Percentiles rank a stretch among this genome's conserved stretches.
Conservation (phyloP, 1,139 yeast species). For the Trichomonascaceae sp. region DNA sequence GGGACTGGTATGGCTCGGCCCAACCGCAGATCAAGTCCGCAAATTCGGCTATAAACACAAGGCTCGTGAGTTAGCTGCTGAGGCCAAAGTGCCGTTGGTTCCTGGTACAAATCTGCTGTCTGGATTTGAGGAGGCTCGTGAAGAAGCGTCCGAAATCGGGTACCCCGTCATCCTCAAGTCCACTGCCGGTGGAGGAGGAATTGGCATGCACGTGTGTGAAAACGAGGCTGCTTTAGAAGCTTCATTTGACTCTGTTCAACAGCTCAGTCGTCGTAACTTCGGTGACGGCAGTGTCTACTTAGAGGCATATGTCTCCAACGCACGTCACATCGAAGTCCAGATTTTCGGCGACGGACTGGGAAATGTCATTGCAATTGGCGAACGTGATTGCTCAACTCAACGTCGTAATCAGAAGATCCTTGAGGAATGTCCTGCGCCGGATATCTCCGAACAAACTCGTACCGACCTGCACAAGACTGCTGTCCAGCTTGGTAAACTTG, state of each 20-base stretch:
- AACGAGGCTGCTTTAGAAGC: conserved; percentile 69
- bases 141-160: conserved; percentile 68
- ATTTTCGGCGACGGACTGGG: conserved; percentile 95
- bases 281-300: conserved; percentile 94
- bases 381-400: conserved; percentile 95
- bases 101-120: conserved; percentile 87
- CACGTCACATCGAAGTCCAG: conserved; percentile 95
- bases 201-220: conserved; percentile 90
- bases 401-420: conserved; percentile 94
- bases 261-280: conserved; percentile 86
- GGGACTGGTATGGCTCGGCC: conserved; percentile 90
- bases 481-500: conserved; percentile 67
- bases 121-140: conserved; percentile 64
- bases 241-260: conserved; percentile 85
- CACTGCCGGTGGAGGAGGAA: conserved; percentile 99
- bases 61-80: conserved; percentile 85
- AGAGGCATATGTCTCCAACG: conserved; percentile 87
- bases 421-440: conserved; percentile 98
- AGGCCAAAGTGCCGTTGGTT: conserved; percentile 87
- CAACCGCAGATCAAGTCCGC: conserved; percentile 88
- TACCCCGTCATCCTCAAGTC: conserved; percentile 96
- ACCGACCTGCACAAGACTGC: conserved; percentile 73
- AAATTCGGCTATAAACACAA: conserved; percentile 90
- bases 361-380: conserved; percentile 86
- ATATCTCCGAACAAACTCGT: conserved; percentile 75